A percentile compares a stretch with the other conserved stretches of the same genome.
phyloP scores from a whole-genome alignment of 805 yeast species.

The Wickerhamomyces silvicola region DNA sequence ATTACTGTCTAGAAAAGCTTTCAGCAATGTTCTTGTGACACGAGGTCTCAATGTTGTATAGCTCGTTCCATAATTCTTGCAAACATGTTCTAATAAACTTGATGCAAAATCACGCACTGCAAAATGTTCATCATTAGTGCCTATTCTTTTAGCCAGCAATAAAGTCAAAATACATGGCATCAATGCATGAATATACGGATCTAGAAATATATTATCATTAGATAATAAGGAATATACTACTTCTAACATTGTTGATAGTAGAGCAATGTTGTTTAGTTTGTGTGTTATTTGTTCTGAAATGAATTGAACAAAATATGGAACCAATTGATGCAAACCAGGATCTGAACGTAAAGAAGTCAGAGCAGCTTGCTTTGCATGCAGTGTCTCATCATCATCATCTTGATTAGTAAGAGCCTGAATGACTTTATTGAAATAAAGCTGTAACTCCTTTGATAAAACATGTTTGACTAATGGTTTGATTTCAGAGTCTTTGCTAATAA shows the following conservation, averaged over 20 bases:
- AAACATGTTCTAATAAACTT: conserved; percentile 70
- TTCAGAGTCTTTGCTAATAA: conserved; percentile 47
- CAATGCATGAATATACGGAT: conserved; percentile 92
- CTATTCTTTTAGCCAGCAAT: conserved; percentile 83
- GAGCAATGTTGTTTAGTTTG: conserved; percentile 64
- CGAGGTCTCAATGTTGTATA: conserved; percentile 89
- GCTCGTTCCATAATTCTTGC: conserved; percentile 71
- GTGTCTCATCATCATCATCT: conserved; percentile 35
- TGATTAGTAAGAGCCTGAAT: conserved; percentile 67
- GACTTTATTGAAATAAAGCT: conserved; percentile 86
- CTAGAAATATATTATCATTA: conserved; percentile 80
- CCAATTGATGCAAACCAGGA: conserved; percentile 93
- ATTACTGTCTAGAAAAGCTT: conserved; percentile 82
- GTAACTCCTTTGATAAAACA: conserved; percentile 88
- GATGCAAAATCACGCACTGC: conserved; percentile 88
- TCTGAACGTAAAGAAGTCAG: conserved; percentile 79
- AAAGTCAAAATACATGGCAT: conserved; percentile 96
- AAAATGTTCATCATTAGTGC: conserved; percentile 33
- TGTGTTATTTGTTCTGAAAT: conserved; percentile 93
- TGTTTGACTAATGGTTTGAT: conserved; percentile 92
- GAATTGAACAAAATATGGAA: conserved; percentile 94
- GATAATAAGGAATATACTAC: conserved; percentile 78
- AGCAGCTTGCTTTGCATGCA: conserved; percentile 66
- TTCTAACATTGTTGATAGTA: conserved; percentile 80
- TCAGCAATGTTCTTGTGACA: conserved; percentile 83